Evolutionary conservation across 1,284 basidiomycete genomes (phyloP), one percentile per base, ranked within the genome.

Genomic region (Earliella scabrosa): DNA sequence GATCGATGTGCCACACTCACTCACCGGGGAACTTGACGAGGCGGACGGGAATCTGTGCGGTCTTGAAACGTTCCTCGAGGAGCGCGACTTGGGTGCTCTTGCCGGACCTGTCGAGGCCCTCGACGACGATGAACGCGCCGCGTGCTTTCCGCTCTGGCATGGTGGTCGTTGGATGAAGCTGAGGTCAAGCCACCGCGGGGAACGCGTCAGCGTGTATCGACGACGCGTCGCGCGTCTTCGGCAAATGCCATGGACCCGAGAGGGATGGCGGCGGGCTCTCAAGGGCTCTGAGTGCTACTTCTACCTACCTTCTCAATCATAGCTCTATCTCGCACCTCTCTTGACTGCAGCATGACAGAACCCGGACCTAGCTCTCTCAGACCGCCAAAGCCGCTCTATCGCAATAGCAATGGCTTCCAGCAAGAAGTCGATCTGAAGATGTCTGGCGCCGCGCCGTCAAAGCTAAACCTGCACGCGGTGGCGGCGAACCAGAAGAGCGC

Each of bases 91-190:
- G 95, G 0, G 94, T 97, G 44, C 88, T 92, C 72, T 97, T 97
- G 11, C 95, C 95, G 0, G 92, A 94, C 58, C 92, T 81, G 71
- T 97, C 95, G n/a, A 97, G 84, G 2, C 95, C 95, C 73, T 98
- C 95, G 52, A 97, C 81, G 32, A 95, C 95, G 68, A 97, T 90
- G 75, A 98, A 95, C 6, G 87, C 81, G 1, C 92, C 94, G 16
- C 92, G 82, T 61, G 68, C 69, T 1, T 91, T 93, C 14, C 90
- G 82, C 65, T 69, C 69, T 20, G 63, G 31, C 69, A 71, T 71
- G 16, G 29, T 31, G 29, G 29, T n/a, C n/a, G n/a, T n/a, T n/a
- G n/a, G n/a, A n/a, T n/a, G n/a, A n/a, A n/a, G n/a, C n/a, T n/a
- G n/a, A n/a, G n/a, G n/a, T n/a, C n/a, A n/a, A n/a, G n/a, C n/a